phyloP scores from a whole-genome alignment of 208 protist species.

The Leishmania tropica region DNA sequence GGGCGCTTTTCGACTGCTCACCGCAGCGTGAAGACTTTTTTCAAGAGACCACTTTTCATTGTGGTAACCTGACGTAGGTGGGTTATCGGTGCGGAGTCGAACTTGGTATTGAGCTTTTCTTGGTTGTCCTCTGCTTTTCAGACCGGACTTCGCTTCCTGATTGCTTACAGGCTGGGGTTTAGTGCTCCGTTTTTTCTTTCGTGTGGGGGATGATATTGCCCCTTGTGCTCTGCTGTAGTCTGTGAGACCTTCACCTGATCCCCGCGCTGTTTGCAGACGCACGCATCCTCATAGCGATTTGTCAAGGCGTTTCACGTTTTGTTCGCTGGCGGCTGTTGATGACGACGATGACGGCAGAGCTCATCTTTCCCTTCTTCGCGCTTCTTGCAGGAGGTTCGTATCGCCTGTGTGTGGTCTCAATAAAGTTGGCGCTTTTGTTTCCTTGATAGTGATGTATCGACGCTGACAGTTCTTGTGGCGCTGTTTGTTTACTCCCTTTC shows the following conservation, averaged over 20 bases:
- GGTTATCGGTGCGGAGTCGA: background rate
- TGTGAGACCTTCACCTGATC: background rate
- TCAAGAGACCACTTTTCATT: background rate
- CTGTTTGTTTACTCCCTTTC: background rate
- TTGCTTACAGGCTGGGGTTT: background rate
- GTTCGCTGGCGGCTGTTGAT: background rate
- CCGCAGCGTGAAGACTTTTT: background rate
- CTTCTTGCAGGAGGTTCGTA: slow-evolving; percentile 5
- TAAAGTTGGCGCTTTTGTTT: slow-evolving; percentile 5
- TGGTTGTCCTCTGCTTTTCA: background rate
- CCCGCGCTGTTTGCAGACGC: background rate
- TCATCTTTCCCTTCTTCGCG: slow-evolving; percentile 6
- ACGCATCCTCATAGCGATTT: background rate
- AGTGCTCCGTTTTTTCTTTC: background rate
- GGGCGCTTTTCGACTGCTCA: background rate
- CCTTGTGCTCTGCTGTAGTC: background rate
- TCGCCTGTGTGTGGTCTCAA: background rate
- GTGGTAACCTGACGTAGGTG: background rate
- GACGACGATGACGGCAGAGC: background rate
- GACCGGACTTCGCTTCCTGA: background rate
- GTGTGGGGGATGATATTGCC: background rate
- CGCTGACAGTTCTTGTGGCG: background rate
- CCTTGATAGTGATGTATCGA: background rate
- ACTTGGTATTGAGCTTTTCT: background rate
- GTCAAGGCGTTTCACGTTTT: background rate